Conservation (phyloP, 2,329 filamentous ascomycete genomes). For the Calonectria montana region DNA sequence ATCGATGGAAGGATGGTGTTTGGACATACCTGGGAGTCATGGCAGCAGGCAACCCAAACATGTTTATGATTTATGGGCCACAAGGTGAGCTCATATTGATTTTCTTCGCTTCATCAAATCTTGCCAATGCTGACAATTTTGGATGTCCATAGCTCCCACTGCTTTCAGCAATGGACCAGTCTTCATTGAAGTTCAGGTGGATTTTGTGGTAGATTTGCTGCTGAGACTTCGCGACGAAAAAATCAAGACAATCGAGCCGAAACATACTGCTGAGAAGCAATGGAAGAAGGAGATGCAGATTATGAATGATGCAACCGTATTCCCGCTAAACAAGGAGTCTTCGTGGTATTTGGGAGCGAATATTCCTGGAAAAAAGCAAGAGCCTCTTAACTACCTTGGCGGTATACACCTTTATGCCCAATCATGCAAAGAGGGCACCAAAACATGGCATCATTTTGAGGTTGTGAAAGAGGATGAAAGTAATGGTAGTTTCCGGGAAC, state of each 20-base stretch:
- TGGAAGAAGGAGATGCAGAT: constrained; percentile 20
- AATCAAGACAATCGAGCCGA: constrained; percentile 17
- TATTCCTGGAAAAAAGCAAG: constrained; percentile 20
- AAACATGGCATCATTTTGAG: background rate
- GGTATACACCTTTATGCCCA: constrained; percentile 6
- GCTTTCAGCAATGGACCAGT: constrained; percentile 33
- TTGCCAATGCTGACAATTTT: background rate
- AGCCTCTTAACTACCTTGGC: constrained; percentile 16
- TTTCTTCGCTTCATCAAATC: no score
- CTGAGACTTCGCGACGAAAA: constrained; percentile 17
- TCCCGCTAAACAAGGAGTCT: constrained; percentile 2
- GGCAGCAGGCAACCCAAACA: constrained; percentile 33
- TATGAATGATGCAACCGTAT: constrained; percentile 11
- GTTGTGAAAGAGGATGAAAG: background rate
- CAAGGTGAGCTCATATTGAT: constrained; percentile 19
- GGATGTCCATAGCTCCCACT: constrained; percentile 18
- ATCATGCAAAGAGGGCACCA: background rate
- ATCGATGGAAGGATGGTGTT: constrained; percentile 34
- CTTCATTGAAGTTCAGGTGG: constrained; percentile 37
- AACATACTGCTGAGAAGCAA: constrained; percentile 5
- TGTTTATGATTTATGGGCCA: constrained; percentile 41
- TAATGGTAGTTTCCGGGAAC: background rate
- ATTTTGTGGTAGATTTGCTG: constrained; percentile 25
- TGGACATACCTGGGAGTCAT: constrained; percentile 38
- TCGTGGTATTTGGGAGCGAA: constrained; percentile 25